Base-by-base conservation (phyloP, 352 stramenopile species). In the Pythium dissotocum region DNA sequence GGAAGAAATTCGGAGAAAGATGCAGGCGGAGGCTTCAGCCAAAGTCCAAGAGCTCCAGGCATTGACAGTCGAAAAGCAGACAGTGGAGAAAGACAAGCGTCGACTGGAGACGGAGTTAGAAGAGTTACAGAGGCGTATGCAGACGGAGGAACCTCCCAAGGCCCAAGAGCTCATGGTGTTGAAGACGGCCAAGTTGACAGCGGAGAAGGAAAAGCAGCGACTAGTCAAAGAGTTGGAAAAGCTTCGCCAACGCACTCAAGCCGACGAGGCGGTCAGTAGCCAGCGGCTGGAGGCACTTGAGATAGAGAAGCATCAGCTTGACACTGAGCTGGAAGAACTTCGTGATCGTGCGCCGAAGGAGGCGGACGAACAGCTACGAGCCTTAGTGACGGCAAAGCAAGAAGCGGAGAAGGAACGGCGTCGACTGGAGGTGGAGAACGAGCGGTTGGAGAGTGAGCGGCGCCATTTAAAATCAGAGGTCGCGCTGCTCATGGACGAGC, bases 401-500 rank as follows among this genome's bases (percentile, higher is more conserved):
- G 48, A 30, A 7, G 48, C 24, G 21, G 48, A 54, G 8, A 54
- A 13, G 24, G 48, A 54, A 9, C 32, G 33, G 12, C 18, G 48
- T 1, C 48, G 24, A 35, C 24, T 54, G 2, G 48, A 54, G 48
- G 12, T 54, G 2, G 48, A 54, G 16, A 54, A 54, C 24, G 48
- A 54, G 24, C 48, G 48, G 1, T 18, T 54, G 21, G 48, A 54
- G 21, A 54, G 48, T 18, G 48, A 54, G 48, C 48, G 48, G n/a
- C 18, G 24, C 16, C 21, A 30, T 8, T 18, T 54, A 7, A 14
- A 54, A 33, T 54, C 48, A 5, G 48, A 54, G 24, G 33, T 54
- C 48, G n/a, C 21, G n/a, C 12, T 54, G 10, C n/a, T 54, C 48
- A 32, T n/a, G n/a, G 48, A 32, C 48, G 48, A 54, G 48, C 48